Evolutionary conservation across 495 filamentous ascomycete genomes (phyloP), one percentile per base, ranked within the genome.

Genomic region (Penicillium samsonianum): DNA sequence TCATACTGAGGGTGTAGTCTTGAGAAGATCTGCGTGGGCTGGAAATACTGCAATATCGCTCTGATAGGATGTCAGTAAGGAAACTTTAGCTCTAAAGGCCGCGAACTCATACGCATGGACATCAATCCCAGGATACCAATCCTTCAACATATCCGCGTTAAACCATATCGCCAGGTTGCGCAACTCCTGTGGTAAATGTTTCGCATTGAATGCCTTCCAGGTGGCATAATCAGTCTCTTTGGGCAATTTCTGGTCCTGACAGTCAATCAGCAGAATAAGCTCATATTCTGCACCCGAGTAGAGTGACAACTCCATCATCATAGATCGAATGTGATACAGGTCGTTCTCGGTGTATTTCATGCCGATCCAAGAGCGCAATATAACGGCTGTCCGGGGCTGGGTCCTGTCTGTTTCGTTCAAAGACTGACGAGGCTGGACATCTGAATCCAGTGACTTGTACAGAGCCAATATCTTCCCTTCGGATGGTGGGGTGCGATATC

Each of bases 201-300:
- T 69, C 14, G 78, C 58, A 26, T 63, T 57, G 28, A 68, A 59
- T 12, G 50, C 38, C 59, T 90, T 86, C 2, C 74, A 69, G 22
- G 73, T 70, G 16, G 76, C 67, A 59, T 78, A 68, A 4, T 76
- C 72, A 0, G 5, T 9, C 47, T 87, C 8, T 26, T 37, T 84
- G 4, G 76, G 67, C 45, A 81, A 55, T 30, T 69, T 58, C 43
- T 65, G 49, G 55, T 88, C 82, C 53, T 84, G 87, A 57, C 87
- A 79, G 40, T 92, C 84, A 8, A 92, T 80, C 41, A 91, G 78
- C 7, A 92, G 72, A 57, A 87, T 85, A 35, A 92, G 82, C 56
- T 88, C 78, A 63, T 90, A 92, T 72, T 90, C 85, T 20, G 85
- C 88, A 9, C 90, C 90, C 5, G 86, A 85, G 26, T 82, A 75